Evolutionary conservation across 2,329 filamentous ascomycete species (phyloP), one percentile per base, ranked within the genome.

Genomic region (Epichloe sylvatica): DNA sequence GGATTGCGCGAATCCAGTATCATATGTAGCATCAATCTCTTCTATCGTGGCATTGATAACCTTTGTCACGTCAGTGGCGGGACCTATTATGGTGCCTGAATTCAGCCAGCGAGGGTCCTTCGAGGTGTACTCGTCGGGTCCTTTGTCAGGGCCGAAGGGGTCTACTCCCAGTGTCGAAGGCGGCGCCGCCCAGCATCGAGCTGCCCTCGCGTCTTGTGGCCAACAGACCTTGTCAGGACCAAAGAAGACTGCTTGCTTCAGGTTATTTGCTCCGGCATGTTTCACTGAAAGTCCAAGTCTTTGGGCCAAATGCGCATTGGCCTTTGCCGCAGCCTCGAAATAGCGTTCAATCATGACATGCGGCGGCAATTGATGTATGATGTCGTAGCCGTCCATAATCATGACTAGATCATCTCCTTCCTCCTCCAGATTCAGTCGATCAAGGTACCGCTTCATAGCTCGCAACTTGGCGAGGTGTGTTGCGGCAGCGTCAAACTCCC

Each of bases 321-420:
- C 75, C 46, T 70, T 69, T n/a, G 69, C 65, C 17, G 76, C 60
- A 15, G 78, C 64, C 13, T 69, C 65, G 54, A 80, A 76, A 61
- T 84, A 86, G 41, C 81, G 73, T 54, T 74, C 66, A 25, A 86
- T 72, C 54, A 85, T 65, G 19, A 84, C 69, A 40, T 81, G 75
- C 3, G 78, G 74, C 0, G 80, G 79, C 2, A 85, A 67, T 60
- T 86, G 82, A 52, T 84, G 78, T 66, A 80, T 78, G 1, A 79
- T 70, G 51, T 84, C 78, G 59, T 78, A 74, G 1, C 76, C 79
- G 59, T 85, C 81, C 5, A 81, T 70, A 44, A 84, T 69, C 51
- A 84, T 64, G 7, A 83, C 72, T 30, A 86, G 63, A 59, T 86
- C 82, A 19, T 77, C 68, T 36, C 33, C 39, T 50, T 80, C 62